Conservation (phyloP, 2,329 filamentous ascomycete genomes). For the Fusarium penzigii region DNA sequence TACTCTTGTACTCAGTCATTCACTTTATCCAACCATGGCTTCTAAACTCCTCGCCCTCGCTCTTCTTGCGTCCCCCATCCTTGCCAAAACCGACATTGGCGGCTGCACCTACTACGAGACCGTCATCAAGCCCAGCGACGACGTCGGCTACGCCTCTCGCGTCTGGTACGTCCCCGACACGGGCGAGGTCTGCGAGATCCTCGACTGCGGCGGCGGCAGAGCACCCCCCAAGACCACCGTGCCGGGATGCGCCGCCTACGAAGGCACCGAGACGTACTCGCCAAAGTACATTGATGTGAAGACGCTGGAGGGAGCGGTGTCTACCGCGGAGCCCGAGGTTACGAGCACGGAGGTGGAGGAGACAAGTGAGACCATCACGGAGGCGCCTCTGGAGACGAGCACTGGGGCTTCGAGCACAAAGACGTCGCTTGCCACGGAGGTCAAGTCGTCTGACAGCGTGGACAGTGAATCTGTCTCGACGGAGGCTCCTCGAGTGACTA, state of each 20-base stretch:
- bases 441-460: not conserved
- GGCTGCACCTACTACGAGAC: constrained; percentile 47
- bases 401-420: constrained; percentile 11
- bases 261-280: constrained; percentile 55
- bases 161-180: constrained; percentile 64
- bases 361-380: not conserved
- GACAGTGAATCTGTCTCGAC: not conserved
- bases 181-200: constrained; percentile 63
- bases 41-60: constrained; percentile 25
- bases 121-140: constrained; percentile 31
- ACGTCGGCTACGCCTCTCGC: constrained; percentile 44
- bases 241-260: constrained; percentile 60
- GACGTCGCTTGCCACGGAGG: not conserved
- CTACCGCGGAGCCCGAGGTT: constrained; percentile 1
- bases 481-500: too few relatives aligned
- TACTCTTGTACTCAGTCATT: constrained; percentile 5
- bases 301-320: constrained; percentile 24
- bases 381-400: constrained; percentile 12
- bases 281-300: constrained; percentile 48
- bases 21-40: constrained; percentile 22
- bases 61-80: constrained; percentile 33
- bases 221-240: constrained; percentile 64
- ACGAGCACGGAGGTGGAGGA: constrained; percentile 8
- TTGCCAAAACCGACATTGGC: constrained; percentile 46
- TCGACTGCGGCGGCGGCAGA: constrained; percentile 68